Evolutionary conservation across 805 yeast genomes (phyloP).

Genomic region (Clavispora santaluciae): DNA sequence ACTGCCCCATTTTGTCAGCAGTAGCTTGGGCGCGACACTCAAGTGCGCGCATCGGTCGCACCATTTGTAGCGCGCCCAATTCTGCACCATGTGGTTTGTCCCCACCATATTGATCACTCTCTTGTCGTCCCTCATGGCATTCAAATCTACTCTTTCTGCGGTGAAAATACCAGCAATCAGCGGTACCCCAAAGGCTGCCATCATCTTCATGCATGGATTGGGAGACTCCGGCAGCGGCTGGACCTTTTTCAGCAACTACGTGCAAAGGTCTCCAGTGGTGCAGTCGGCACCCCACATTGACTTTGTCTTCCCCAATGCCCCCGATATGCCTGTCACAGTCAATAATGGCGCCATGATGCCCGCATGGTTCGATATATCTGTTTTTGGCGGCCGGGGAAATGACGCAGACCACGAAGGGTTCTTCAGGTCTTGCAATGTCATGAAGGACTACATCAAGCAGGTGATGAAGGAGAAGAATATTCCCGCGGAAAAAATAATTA

Average conservation of each 20-base stretch:
- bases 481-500: conserved; percentile 61
- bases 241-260: conserved; percentile 70
- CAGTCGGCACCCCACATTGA: conserved; percentile 46
- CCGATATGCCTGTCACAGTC: conserved; percentile 60
- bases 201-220: conserved; percentile 81
- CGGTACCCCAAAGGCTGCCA: conserved; percentile 39
- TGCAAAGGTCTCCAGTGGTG: conserved; percentile 42
- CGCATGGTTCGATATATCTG: conserved; percentile 80
- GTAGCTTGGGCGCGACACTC: no score
- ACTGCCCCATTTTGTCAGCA: no score
- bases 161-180: conserved; percentile 25
- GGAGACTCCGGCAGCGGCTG: conserved; percentile 93
- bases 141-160: conserved; percentile 15
- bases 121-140: neutral
- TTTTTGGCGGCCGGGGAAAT: conserved; percentile 44
- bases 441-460: conserved; percentile 45
- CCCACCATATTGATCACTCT: neutral
- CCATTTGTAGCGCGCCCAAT: neutral
- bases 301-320: conserved; percentile 91
- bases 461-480: conserved; percentile 49
- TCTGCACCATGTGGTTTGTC: neutral
- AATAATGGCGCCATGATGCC: conserved; percentile 68
- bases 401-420: conserved; percentile 53
- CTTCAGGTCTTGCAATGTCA: conserved; percentile 41
- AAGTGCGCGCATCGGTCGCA: no score